These are phyloP conservation scores for Astraeus odoratus DNA, from an alignment of 768 basidiomycete genomes.

Conservation along the genomic window DNA sequence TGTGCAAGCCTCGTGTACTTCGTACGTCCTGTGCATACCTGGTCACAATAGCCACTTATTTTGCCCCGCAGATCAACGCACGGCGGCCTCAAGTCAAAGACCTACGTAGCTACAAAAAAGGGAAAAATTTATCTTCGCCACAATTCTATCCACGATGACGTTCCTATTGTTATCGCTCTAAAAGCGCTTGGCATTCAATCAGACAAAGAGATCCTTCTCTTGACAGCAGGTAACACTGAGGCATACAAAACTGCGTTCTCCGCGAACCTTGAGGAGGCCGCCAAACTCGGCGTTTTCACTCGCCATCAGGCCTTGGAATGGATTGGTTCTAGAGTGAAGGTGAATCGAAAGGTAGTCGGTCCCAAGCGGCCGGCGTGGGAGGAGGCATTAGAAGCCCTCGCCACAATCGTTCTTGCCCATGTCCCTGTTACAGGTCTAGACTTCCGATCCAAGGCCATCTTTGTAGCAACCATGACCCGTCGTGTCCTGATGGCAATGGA, in stretches of 20 bases:
- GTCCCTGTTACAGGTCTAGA: slow-evolving; percentile 87
- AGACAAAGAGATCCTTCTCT: slow-evolving; percentile 93
- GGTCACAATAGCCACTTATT: neutral
- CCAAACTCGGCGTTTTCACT: slow-evolving; percentile 86
- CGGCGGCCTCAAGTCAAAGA: slow-evolving; percentile 89
- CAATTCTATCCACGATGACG: slow-evolving; percentile 95
- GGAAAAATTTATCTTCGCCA: slow-evolving; percentile 93
- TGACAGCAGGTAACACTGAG: slow-evolving; percentile 89
- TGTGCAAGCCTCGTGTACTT: slow-evolving; percentile 94
- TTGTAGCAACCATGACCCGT: slow-evolving; percentile 95
- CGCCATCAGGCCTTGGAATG: slow-evolving; percentile 92
- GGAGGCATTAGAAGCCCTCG: slow-evolving; percentile 93
- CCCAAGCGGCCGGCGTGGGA: slow-evolving; percentile 84
- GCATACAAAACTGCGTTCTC: slow-evolving; percentile 83
- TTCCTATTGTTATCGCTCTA: slow-evolving; percentile 92
- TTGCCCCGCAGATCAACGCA: slow-evolving; percentile 57
- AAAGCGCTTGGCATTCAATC: slow-evolving; percentile 96
- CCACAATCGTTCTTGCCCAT: slow-evolving; percentile 94
- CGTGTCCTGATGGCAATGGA: slow-evolving; percentile 95
- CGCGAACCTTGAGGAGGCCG: slow-evolving; percentile 89
- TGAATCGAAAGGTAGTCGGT: slow-evolving; percentile 75
- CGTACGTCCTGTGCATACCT: slow-evolving; percentile 45
- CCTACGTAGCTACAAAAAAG: slow-evolving; percentile 94
- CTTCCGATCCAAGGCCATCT: slow-evolving; percentile 90
- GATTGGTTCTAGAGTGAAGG: slow-evolving; percentile 89